Base-by-base conservation (phyloP, 805 yeast species). In the Wickerhamomyces xylosicus region DNA sequence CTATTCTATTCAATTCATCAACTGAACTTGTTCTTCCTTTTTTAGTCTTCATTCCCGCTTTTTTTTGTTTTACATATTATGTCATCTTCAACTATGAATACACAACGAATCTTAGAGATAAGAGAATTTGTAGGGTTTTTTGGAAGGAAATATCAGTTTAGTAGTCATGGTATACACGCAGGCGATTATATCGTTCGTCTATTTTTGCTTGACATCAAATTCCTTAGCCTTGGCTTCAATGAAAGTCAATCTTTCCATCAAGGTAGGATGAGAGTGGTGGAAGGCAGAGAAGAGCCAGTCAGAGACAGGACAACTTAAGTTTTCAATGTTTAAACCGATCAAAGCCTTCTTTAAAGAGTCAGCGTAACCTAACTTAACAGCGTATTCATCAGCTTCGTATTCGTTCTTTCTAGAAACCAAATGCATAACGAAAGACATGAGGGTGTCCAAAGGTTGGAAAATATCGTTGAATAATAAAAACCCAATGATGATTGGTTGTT, bases 371-470 rank as follows among this genome's bases (percentile, higher is more conserved):
- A 77, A 72, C 36, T 70, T 66, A 40, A 77, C 78, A 15, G 97
- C 96, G 57, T 72, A 87, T 45, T 70, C 77, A 59, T 90, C 98
- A 15, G 99, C 97, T 63, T 92, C 86, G 54, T 79, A 92, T 64
- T 92, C 99, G 50, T 82, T 83, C 49, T 77, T 74, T 72, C 99
- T 84, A 7, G 89, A 76, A 42, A 87, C 58, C 37, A 77, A 61
- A 57, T 85, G 82, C 70, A 74, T 71, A 17, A 64, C 62, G 50
- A 86, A 86, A 44, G 77, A 73, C 56, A 82, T 58, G 18, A 75
- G 57, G 45, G 84, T 74, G 53, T 82, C 87, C 34, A 86, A 51
- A 11, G 98, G 97, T 40, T 77, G 72, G 50, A 84, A 70, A 44
- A 87, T 66, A 53, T 86, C 95, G 45, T 72, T 70, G 59, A 87